These are phyloP conservation scores for Chiua virens DNA, from an alignment of 768 basidiomycete genomes.

Conservation along the genomic window DNA sequence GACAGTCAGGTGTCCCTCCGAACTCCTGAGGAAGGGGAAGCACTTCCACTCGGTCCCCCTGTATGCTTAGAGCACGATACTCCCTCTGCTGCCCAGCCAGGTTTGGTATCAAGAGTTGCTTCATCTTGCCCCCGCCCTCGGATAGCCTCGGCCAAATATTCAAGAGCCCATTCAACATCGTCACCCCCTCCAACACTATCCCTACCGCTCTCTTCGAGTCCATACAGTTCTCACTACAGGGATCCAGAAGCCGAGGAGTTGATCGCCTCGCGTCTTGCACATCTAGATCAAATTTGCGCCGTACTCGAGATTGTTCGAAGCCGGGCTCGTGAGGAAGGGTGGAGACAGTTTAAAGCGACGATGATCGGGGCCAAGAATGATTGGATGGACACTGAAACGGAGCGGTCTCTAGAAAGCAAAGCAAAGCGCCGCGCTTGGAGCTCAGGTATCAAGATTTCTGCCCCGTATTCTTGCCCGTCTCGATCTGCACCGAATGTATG, in stretches of 20 bases:
- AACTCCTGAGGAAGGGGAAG: constrained; percentile 28
- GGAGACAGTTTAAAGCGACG: constrained; percentile 36
- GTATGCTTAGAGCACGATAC: neutral
- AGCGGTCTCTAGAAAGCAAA: constrained; percentile 51
- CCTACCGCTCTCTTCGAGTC: constrained; percentile 7
- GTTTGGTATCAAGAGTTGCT: constrained; percentile 20
- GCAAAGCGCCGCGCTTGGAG: constrained; percentile 69
- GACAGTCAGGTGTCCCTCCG: constrained; percentile 24
- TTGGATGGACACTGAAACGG: constrained; percentile 28
- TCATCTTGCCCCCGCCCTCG: constrained; percentile 31
- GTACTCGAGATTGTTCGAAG: constrained; percentile 43
- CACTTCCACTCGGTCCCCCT: constrained; percentile 8
- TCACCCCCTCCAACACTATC: neutral
- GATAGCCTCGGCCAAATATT: constrained; percentile 5
- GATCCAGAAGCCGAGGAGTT: constrained; percentile 10
- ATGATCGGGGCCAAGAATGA: constrained; percentile 19
- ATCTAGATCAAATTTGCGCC: constrained; percentile 40
- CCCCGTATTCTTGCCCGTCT: constrained; percentile 17
- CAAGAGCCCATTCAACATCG: neutral
- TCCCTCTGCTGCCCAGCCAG: neutral
- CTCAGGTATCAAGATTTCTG: constrained; percentile 45
- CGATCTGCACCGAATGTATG: constrained; percentile 12
- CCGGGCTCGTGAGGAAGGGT: constrained; percentile 42
- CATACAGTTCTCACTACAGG: neutral
- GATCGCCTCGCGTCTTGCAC: constrained; percentile 13